Base-by-base conservation (phyloP, 768 basidiomycete species). In the Cystofilobasidium capitatum region DNA sequence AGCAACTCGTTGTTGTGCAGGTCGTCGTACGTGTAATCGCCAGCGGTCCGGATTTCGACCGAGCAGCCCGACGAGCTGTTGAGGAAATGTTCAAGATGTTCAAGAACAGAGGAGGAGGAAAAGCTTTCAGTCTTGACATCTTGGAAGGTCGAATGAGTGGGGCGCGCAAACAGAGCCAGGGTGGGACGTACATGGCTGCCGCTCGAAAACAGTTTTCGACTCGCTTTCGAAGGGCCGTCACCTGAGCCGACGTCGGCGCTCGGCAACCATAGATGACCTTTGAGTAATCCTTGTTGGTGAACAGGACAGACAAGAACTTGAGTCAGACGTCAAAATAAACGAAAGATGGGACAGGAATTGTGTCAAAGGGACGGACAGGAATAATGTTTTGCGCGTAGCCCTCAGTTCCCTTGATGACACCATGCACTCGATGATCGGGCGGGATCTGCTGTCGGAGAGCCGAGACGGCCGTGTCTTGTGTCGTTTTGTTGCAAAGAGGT, bases 371-470 rank as follows among this genome's bases (percentile, higher is more conserved):
- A 33, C 13, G 8, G 6, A 63, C 36, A 35, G 39, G 51, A 17
- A 42, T 54, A 26, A 65, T 58, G 33, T 65, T 65, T 29, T 65
- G 64, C 20, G 64, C 55, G 17, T 45, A 58, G 24, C 36, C 31
- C 33, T 65, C 64, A 8, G 54, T 57, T 3, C 26, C 54, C 33
- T 44, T 40, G 40, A 65, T 55, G 64, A 65, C 57, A 7, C 64
- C 64, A 37, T 65, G 64, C 2, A 65, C 57, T 29, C 64, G 51
- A 22, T 65, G 64, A 24, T 55, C 55, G 16, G 64, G 64, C 16
- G 37, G 51, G 55, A 73, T 66, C 62, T 73, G 73, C 40, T 73
- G 73, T 0, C 73, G 62, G 10, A 73, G 68, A 31, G 71, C 65
- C 3, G 73, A 71, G 37, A 73, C 62, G 37, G 71, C 66, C 51